Evolutionary conservation across 345 rosid genomes (phyloP), one percentile per base, ranked within the genome.

Genomic region (Citrus reticulata): DNA sequence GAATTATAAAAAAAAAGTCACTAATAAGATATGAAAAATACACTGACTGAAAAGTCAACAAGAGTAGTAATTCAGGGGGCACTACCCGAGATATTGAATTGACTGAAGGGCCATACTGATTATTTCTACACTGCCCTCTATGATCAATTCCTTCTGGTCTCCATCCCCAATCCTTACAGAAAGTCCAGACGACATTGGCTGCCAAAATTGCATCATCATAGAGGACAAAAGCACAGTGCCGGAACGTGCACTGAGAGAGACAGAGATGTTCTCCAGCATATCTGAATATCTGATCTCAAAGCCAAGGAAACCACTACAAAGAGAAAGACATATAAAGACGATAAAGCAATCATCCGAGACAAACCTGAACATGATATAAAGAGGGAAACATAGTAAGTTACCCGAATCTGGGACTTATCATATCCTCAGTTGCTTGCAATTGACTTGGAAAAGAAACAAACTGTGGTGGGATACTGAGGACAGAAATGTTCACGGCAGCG

Each of bases 61-160:
- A 19, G 25, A 74, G 73, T 37, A 7, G 3, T 77, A 57, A 6
- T 72, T 60, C 62, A 70, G 70, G 42, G 63, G 64, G 37, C 51
- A 29, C 77, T 92, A 95, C 99, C 98, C 99, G 7, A 94, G 90
- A 90, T 94, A 91, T 67, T 87, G 97, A 78, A 96, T 75, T 5
- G 97, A 89, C 57, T 84, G 88, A 83, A 94, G 90, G 19, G 93
- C 97, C 22, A 86, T 76, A 85, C 91, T 96, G 75, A 96, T 85
- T 17, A 71, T 92, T 80, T 91, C 93, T 65, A 90, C 79, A 13
- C 77, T 72, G 59, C 98, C 99, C 83, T 91, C 85, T 66, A 93
- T 78, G 68, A 86, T 81, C 80, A 96, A 83, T 75, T 85, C 80
- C 77, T 74, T 83, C 58, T 79, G 83, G 76, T 84, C 86, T 67